Base-by-base conservation (phyloP, 768 basidiomycete genomes). In the Plicaturopsis crispa region DNA sequence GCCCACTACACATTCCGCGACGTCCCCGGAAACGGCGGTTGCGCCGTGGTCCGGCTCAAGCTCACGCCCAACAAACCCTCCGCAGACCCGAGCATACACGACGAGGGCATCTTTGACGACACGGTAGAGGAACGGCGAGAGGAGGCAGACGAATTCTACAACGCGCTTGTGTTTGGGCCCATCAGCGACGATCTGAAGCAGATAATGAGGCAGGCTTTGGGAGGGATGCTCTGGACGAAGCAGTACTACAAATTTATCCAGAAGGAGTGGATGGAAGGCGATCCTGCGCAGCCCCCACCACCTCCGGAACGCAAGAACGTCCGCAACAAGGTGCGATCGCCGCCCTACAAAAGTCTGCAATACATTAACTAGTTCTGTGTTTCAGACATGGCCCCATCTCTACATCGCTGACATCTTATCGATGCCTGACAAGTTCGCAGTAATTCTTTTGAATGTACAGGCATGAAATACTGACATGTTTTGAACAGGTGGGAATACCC, bases 211-310 rank as follows among this genome's bases (percentile, higher is more conserved):
- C 96, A 98, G 62, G 96, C 93, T 16, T 63, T 99, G 35, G 80
- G 80, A 16, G 96, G 96, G 8, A 98, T 99, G 96, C 64, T 99
- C 37, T 98, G 96, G 94, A 91, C 88, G 33, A 99, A 98, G 65
- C 96, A 98, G 54, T 89, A 80, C 60, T 99, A 98, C 65, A 73
- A 86, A 56, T 97, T 97, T 61, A 80, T 97, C 43, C 93, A 97
- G 60, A 85, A 86, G 53, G 86, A 94, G 44, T 99, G 96, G 96
- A 72, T 94, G 36, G 80, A 89, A 43, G 96, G 96, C 21, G 96
- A 99, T 63, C 83, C 91, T 3, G 84, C 85, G 8, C 96, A 99
- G 58, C 94, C 93, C 6, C 75, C 90, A 14, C 96, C 96, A 4
- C 94, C 96, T 5, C 82, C 88, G 1, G 85, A 84, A 51, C 72